Evolutionary conservation across 2,329 filamentous ascomycete genomes (phyloP).

Genomic region (Alternaria arbusti): DNA sequence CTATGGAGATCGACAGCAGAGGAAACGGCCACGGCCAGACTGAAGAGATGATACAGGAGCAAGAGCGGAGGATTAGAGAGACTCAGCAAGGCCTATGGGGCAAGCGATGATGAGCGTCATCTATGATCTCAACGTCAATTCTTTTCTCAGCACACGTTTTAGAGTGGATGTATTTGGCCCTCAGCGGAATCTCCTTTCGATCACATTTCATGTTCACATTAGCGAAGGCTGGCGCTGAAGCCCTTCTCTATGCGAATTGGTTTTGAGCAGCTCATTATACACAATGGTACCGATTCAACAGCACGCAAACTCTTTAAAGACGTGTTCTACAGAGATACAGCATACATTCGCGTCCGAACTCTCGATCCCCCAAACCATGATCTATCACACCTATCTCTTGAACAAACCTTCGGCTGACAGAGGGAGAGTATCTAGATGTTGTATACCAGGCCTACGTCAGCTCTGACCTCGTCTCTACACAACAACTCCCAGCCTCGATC

Average conservation of each 20-base stretch:
- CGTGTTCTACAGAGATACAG: neutral
- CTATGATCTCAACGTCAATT: neutral
- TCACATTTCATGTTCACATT: neutral
- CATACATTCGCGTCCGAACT: neutral
- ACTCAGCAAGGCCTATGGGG: conserved; percentile 65
- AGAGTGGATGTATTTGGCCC: neutral
- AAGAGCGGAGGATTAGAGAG: conserved; percentile 65
- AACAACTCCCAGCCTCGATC: conserved; percentile 30
- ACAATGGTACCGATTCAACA: neutral
- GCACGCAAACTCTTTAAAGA: neutral
- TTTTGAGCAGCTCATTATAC: neutral
- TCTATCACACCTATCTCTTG: neutral
- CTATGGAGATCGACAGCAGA: conserved; percentile 60
- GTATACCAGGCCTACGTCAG: conserved; percentile 26
- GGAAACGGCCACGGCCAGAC: conserved; percentile 67
- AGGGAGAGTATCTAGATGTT: neutral
- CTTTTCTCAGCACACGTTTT: neutral
- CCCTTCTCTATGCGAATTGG: neutral
- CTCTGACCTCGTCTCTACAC: conserved; percentile 26
- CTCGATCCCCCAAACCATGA: neutral
- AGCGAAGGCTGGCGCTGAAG: neutral
- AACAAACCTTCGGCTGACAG: neutral
- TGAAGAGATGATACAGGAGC: conserved; percentile 66
- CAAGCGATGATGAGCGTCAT: conserved; percentile 27
- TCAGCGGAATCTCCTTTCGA: neutral